A percentile compares a stretch with the other conserved stretches of the same genome.
Conservation (phyloP, 306 rosid genomes). For the Citrullus mucosospermus region DNA sequence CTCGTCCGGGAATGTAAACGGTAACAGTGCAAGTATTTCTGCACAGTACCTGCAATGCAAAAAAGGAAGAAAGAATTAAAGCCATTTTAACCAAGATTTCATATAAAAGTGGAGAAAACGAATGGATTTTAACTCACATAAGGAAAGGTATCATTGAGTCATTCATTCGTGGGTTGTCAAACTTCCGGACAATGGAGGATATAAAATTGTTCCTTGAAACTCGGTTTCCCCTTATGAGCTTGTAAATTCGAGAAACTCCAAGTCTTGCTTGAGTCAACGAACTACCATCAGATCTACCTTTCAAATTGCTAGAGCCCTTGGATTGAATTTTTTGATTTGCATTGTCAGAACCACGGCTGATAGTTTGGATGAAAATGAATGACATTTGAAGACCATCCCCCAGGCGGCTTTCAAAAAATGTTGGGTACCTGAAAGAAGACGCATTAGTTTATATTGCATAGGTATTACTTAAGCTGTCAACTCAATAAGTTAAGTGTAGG, state of each 20-base stretch:
- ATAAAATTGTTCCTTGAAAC: slow-evolving; percentile 88
- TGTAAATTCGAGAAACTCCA: slow-evolving; percentile 97
- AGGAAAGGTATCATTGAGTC: slow-evolving; percentile 62
- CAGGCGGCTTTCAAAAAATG: slow-evolving; percentile 91
- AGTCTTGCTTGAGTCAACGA: slow-evolving; percentile 74
- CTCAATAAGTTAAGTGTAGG: not conserved
- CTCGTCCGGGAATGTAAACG: slow-evolving; percentile 74
- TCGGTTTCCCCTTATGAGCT: slow-evolving; percentile 88
- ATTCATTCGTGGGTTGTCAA: slow-evolving; percentile 61
- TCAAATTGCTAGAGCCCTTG: slow-evolving; percentile 35
- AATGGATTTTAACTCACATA: slow-evolving; percentile 41
- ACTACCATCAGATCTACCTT: slow-evolving; percentile 51
- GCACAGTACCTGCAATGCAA: slow-evolving; percentile 62
- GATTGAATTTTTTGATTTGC: slow-evolving; percentile 34
- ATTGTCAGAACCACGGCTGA: slow-evolving; percentile 32
- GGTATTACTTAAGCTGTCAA: not conserved
- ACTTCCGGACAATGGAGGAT: slow-evolving; percentile 87
- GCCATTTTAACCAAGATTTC: not conserved
- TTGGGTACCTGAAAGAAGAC: slow-evolving; percentile 74
- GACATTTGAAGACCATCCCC: slow-evolving; percentile 99
- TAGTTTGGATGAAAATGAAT: slow-evolving; percentile 63
- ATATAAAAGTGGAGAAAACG: not conserved
- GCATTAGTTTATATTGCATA: slow-evolving; percentile 16
- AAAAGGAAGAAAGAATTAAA: not conserved
- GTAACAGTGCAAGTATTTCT: slow-evolving; percentile 81